Percentiles rank a stretch among this genome's conserved stretches.
Conservation (phyloP, 495 filamentous ascomycete genomes). For the Hyaloscypha finlandica region DNA sequence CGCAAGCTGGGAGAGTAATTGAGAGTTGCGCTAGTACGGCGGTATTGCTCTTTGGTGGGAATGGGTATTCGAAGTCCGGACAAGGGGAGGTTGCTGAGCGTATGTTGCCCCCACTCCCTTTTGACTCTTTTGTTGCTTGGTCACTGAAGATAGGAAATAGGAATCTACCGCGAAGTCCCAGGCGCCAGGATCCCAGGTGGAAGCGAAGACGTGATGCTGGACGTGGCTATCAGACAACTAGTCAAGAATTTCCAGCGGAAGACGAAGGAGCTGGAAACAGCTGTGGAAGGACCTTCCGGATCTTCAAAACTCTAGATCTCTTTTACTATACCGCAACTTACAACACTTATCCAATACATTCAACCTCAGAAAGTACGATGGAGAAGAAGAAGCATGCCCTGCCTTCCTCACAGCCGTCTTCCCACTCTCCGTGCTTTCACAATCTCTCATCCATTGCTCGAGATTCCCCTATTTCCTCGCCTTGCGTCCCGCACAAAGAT, state of each 20-base stretch:
- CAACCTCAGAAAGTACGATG: too few relatives aligned
- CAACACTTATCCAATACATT: neutral
- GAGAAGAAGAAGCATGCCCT: neutral
- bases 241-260: slow-evolving; percentile 70
- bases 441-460: slow-evolving; percentile 9
- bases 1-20: slow-evolving; percentile 67
- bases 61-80: slow-evolving; percentile 68
- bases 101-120: slow-evolving; percentile 32
- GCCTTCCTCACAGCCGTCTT: slow-evolving; percentile 19
- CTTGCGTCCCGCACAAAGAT: slow-evolving; percentile 23
- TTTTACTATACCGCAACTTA: neutral
- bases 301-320: slow-evolving; percentile 22
- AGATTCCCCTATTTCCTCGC: slow-evolving; percentile 9
- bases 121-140: neutral
- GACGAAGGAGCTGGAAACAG: slow-evolving; percentile 56
- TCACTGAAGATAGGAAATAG: slow-evolving; percentile 33
- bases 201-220: slow-evolving; percentile 74
- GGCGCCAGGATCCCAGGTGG: slow-evolving; percentile 67
- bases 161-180: slow-evolving; percentile 67
- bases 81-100: slow-evolving; percentile 72
- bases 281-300: slow-evolving; percentile 13
- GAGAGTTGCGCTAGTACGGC: slow-evolving; percentile 70
- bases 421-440: slow-evolving; percentile 16
- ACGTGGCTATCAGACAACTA: slow-evolving; percentile 68
- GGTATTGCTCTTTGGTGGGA: slow-evolving; percentile 71